Base-by-base conservation (phyloP, 169 alveolate species). In the Plasmodium gonderi region DNA sequence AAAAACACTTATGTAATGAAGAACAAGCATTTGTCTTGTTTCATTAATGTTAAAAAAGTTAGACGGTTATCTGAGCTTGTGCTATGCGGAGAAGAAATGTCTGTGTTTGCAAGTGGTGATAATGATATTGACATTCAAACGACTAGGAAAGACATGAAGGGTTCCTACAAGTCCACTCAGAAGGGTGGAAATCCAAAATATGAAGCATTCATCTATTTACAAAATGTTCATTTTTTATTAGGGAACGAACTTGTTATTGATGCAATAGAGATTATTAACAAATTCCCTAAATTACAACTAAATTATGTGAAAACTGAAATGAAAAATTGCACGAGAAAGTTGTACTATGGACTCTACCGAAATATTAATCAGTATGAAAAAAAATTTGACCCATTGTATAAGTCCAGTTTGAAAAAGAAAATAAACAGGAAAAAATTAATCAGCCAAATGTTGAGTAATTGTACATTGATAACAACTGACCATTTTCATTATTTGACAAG, bases 241-340 rank as follows among this genome's bases (percentile, higher is more conserved):
- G 94, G 94, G 8, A 90, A 90, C 42, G 94, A 90, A 78, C 68
- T 90, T 20, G n/a, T 90, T 20, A 77, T 90, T 47, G 94, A 90
- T n/a, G 94, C 94, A n/a, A 26, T 90, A 36, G 26, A 79, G 1
- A 44, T 44, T 5, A 26, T 77, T 31, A 76, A 77, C 45, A 74
- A 54, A 8, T 33, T 60, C 31, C 23, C 87, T n/a, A 9, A 74
- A 4, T n/a, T 64, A 51, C 7, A 49, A 0, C 67, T 51, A 42
- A 38, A 29, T 75, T 74, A 85, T 54, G 6, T 85, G 45, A 64
- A 44, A 77, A 29, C 65, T 29, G 83, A 90, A 23, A 45, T 90
- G 80, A 90, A 90, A 44, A 67, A 23, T 42, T 68, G 69, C 17
- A 90, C 94, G 33, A 64, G 94, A 33, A 90, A 90, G 12, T 54